Base-by-base conservation (phyloP, 371 early-diverging fungal genomes). In the Mucor plumbeus region DNA sequence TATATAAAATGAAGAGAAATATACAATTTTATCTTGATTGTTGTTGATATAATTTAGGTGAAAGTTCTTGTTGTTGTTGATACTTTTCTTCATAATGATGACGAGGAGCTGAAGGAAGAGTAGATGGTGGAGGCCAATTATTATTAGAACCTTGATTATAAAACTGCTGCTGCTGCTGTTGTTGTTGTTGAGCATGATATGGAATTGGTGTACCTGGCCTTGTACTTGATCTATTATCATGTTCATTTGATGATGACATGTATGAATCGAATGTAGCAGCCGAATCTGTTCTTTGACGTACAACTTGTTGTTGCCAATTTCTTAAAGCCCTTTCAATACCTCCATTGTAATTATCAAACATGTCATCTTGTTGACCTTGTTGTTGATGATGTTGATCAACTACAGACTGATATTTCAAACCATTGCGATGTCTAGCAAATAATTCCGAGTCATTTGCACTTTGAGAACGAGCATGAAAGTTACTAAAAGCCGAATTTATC, bases 371-470 rank as follows among this genome's bases (percentile, higher is more conserved):
- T 34, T 50, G 44, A 4, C 39, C 61, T 14, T 59, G 50, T 6
- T 33, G 33, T 5, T 64, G 56, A 13, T 53, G 63, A 7, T 65
- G 62, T 13, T 39, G 10, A 6, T 55, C 43, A 3, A 64, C 34
- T 8, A 48, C 34, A 13, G 63, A 31, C 10, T 56, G 56, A 58
- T 68, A 63, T n/a, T 68, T 63, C 9, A 60, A 44, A 0, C 54
- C 33, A 14, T 33, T 57, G 2, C 63, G 57, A 40, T 62, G 58
- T 60, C 69, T 69, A 11, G 65, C 36, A 19, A 55, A 64, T 15
- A 64, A 61, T 4, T 69, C 61, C 4, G 68, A 41, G 31, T 71
- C 71, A 60, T 71, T 71, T 15, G 67, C 71, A 44, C 71, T 71
- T 33, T 71, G 71, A 14, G 71, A 71, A 47, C 71, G 36, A 33